Evolutionary conservation across 2,329 filamentous ascomycete genomes (phyloP), one percentile per base, ranked within the genome.

Genomic region (Septoria linicola): DNA sequence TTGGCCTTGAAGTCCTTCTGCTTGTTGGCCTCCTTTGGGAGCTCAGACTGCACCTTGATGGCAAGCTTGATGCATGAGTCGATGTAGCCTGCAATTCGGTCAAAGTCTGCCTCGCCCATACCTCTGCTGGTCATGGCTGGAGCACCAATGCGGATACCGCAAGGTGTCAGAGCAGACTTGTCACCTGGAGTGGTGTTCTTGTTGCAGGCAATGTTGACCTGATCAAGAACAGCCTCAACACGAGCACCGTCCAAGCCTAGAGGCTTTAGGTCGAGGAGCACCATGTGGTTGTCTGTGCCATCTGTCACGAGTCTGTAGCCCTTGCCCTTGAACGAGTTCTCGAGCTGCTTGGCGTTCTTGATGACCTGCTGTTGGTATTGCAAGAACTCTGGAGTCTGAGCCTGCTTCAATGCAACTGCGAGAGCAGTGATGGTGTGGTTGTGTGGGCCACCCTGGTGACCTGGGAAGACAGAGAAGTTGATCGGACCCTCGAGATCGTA

Each of bases 401-500:
- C 92, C 78, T 99, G 93, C 78, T 96, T 91, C 60, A 99, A 80
- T 37, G 93, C 93, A 53, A 99, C 93, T 30, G 93, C 85, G 58
- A 99, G 81, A 43, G 93, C 93, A 57, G 92, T 97, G 76, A 99
- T 99, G 70, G 93, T 99, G 83, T 99, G 93, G 80, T 99, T 99
- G 81, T 99, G 93, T 46, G 93, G 93, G 25, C 93, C 93, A 69
- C 93, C 93, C 78, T 99, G 93, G 78, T 99, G 93, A 56, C 93
- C 93, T 50, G 93, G 93, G 83, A 99, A 99, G 71, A 99, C 93
- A 51, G 93, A 97, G 73, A 95, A 91, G 79, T 99, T 99, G 80
- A 99, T 99, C 50, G 90, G 88, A 64, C 85, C 83, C 79, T 99
- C 93, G 27, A 99, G 83, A 68, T 99, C 90, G 72, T 96, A 99